A percentile compares a stretch with the other conserved stretches of the same genome.
phyloP scores from a whole-genome alignment of 371 early-diverging fungal genomes.

The Quaeritorhiza haematococci region DNA sequence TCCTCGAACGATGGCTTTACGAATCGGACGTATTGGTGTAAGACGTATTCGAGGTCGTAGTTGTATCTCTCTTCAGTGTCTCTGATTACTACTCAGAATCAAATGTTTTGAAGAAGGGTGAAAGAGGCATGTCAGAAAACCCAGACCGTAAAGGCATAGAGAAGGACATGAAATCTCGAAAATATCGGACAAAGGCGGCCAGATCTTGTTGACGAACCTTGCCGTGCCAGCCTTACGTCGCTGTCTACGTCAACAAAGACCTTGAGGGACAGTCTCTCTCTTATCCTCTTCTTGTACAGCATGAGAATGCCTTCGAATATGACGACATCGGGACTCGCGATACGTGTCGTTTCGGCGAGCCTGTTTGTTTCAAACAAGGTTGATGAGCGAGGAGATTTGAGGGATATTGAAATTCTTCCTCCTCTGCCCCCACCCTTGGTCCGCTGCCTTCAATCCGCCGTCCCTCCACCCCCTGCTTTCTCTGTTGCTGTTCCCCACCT shows the following conservation, averaged over 20 bases:
- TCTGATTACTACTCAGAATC: conserved; percentile 19
- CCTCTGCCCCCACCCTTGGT: conserved; percentile 21
- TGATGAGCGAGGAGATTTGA: not conserved
- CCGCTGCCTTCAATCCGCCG: conserved; percentile 30
- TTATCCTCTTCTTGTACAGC: conserved; percentile 48
- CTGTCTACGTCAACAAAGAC: conserved; percentile 59
- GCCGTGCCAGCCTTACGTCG: conserved; percentile 57
- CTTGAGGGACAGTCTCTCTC: conserved; percentile 56
- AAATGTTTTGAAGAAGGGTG: too few relatives aligned
- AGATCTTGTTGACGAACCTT: conserved; percentile 21
- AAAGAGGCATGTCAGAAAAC: too few relatives aligned
- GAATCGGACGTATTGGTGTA: conserved; percentile 65
- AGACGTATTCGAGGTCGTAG: conserved; percentile 43
- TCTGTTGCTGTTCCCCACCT: conserved; percentile 33
- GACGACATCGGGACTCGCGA: conserved; percentile 50
- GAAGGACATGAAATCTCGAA: not conserved
- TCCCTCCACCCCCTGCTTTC: too few relatives aligned
- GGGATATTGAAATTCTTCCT: conserved; percentile 8
- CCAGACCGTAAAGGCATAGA: not conserved
- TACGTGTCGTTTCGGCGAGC: conserved; percentile 17
- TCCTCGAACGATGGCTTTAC: conserved; percentile 85
- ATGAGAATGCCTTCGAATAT: conserved; percentile 60
- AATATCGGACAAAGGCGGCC: not conserved
- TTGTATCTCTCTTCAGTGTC: conserved; percentile 32
- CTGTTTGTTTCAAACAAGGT: not conserved